Evolutionary conservation across 2,329 filamentous ascomycete genomes (phyloP), one percentile per base, ranked within the genome.

Genomic region (Scedosporium dehoogii): DNA sequence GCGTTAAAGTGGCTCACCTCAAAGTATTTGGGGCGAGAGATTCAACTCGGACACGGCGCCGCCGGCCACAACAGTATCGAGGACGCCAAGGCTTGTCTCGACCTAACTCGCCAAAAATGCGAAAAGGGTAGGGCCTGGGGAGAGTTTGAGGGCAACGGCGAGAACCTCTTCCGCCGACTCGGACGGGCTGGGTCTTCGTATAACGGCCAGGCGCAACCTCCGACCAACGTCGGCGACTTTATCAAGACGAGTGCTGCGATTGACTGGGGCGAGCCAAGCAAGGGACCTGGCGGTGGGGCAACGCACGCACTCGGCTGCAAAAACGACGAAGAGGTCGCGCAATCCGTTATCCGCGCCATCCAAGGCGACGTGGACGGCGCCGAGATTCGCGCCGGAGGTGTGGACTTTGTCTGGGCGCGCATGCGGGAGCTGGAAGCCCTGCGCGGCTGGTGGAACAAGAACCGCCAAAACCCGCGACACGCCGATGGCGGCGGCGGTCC

Each of bases 81-180:
- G 74, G 94, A 99, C 73, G 92, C 94, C 14, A 87, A 83, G 66
- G 92, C 94, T 2, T 96, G 92, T 66, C 85, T 99, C 14, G 92
- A 97, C 69, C 86, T 99, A 1, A 86, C 97, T 58, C 96, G 94
- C 74, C 88, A 93, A 71, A 99, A 99, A 73, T 97, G 93, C 73
- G 92, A 97, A 73, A 94, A 90, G 74, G 94, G 94, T 48, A 90
- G 89, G 66, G 75, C 80, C 25, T 99, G 92, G 90, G 94, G 91
- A 42, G 88, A 88, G 0, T 85, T 85, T 59, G 91, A 96, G 53
- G 82, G 86, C 1, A 87, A 86, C 56, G 87, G 86, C 48, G 94
- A 99, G 75, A 93, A 91, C 67, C 85, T 99, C 59, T 99, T 97
- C 79, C 89, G 88, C 67, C 86, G 93, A 9, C 81, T 99, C 3